Conservation (phyloP, 768 basidiomycete species). For the Lactarius hengduanensis region DNA sequence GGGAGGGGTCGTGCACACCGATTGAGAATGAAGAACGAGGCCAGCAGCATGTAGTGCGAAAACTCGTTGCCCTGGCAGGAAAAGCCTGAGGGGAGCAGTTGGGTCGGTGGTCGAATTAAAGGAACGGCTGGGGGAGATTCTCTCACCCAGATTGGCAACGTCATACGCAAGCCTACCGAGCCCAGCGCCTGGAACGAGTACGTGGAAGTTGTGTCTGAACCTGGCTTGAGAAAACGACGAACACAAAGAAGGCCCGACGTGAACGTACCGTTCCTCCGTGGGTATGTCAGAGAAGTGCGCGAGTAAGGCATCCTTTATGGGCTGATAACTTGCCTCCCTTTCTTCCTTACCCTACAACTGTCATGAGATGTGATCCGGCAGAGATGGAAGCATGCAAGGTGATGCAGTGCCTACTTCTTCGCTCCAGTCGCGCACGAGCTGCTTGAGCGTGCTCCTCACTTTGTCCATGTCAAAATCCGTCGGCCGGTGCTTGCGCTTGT, state of each 20-base stretch:
- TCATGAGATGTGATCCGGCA: not conserved
- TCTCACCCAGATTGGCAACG: constrained; percentile 72
- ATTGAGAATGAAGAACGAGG: constrained; percentile 87
- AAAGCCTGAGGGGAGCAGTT: constrained; percentile 55
- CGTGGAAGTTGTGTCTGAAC: constrained; percentile 55
- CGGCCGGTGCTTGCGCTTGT: constrained; percentile 42
- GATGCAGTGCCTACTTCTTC: constrained; percentile 52
- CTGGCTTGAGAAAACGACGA: not conserved
- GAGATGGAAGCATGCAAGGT: not conserved
- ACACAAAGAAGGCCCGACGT: not conserved
- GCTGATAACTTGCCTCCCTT: constrained; percentile 75
- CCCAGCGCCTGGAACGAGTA: constrained; percentile 89
- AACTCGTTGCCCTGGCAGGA: constrained; percentile 94
- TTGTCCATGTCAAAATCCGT: constrained; percentile 87
- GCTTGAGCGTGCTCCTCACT: constrained; percentile 86
- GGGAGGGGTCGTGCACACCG: constrained; percentile 46
- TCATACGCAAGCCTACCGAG: constrained; percentile 88
- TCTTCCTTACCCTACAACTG: constrained; percentile 66
- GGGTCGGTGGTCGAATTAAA: not conserved
- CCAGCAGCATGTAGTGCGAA: constrained; percentile 90
- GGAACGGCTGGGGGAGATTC: not conserved
- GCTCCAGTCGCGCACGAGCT: constrained; percentile 94
- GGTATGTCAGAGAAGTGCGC: constrained; percentile 59
- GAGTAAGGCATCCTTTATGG: constrained; percentile 75
- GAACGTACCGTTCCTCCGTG: constrained; percentile 48